A percentile compares a stretch with the other conserved stretches of the same genome.
Conservation (phyloP, 2,329 filamentous ascomycete species). For the Sphaerulina populicola region DNA sequence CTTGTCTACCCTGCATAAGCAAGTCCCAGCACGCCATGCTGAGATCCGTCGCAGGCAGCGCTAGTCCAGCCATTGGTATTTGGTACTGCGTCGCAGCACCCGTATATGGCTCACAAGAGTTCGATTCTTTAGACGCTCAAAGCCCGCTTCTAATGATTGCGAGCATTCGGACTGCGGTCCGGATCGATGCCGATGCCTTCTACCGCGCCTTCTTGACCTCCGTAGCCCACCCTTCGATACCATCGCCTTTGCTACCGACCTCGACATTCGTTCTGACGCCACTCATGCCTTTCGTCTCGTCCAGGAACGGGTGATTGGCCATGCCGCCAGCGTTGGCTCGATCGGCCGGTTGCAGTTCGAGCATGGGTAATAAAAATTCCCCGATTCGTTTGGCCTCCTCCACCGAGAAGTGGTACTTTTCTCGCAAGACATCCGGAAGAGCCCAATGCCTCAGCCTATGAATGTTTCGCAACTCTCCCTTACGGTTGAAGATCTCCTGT, state of each 20-base stretch:
- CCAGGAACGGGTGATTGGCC: constrained; percentile 74
- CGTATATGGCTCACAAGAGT: neutral
- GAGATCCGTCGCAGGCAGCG: no score
- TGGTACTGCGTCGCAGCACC: neutral
- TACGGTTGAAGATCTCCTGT: constrained; percentile 97
- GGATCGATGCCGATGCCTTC: constrained; percentile 1
- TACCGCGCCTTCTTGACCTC: constrained; percentile 75
- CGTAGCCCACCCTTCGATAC: constrained; percentile 85
- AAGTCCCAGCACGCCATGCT: neutral
- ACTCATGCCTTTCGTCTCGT: constrained; percentile 84
- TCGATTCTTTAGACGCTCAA: neutral
- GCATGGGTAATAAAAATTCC: constrained; percentile 81
- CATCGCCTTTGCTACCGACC: constrained; percentile 77
- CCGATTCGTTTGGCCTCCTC: constrained; percentile 71
- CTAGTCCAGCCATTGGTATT: no score
- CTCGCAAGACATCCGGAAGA: constrained; percentile 78
- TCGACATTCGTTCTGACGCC: constrained; percentile 63
- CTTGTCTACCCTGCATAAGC: neutral
- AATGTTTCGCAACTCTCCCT: constrained; percentile 94
- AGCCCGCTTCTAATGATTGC: neutral
- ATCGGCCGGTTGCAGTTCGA: constrained; percentile 79
- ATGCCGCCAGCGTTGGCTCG: constrained; percentile 94
- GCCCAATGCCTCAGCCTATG: constrained; percentile 95
- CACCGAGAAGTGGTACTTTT: constrained; percentile 92
- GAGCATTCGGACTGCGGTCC: neutral